Base-by-base conservation (phyloP, 805 yeast species). In the Candida gorgasii region DNA sequence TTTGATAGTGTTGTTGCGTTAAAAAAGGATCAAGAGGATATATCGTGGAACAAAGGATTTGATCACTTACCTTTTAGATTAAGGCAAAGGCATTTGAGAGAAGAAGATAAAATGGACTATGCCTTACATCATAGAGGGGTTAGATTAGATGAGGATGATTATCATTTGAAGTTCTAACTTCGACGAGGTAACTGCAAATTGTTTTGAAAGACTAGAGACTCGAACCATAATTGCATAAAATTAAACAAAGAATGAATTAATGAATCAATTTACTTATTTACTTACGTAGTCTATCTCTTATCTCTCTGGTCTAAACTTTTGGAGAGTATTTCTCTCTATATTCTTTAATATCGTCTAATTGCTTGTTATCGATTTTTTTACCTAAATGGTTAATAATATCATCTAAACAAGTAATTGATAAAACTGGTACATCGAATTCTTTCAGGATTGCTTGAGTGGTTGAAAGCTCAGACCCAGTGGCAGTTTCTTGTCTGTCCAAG, bases 401-500 rank as follows among this genome's bases (percentile, higher is more conserved):
- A 38, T 76, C 72, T 60, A 93, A 75, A 32, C 79, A 73, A 29
- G 89, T 89, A 53, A 93, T 90, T 39, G 86, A 79, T 43, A 86
- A 63, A 17, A 93, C 96, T 2, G 97, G 97, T 43, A 92, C 86
- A 29, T 76, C 75, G 60, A 83, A 84, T 58, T 75, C 78, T 56
- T 80, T 71, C 39, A 86, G 69, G 19, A 92, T 93, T 16, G 82
- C 81, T 60, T 84, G 84, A 4, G 96, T 87, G 36, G 98, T 95
- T 52, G 93, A 84, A 53, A 73, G 63, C 32, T 74, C 74, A 30
- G 82, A 72, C 53, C 80, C 84, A 23, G 72, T 78, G 27, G 86
- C 84, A 37, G 93, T 82, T 69, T 93, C 99, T 73, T 90, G 95
- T 74, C 99, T 84, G 65, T 93, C 99, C 53, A 93, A 78, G 6